These are phyloP conservation scores for Globisporangium splendens DNA, from an alignment of 352 stramenopile species.

Conservation along the genomic window DNA sequence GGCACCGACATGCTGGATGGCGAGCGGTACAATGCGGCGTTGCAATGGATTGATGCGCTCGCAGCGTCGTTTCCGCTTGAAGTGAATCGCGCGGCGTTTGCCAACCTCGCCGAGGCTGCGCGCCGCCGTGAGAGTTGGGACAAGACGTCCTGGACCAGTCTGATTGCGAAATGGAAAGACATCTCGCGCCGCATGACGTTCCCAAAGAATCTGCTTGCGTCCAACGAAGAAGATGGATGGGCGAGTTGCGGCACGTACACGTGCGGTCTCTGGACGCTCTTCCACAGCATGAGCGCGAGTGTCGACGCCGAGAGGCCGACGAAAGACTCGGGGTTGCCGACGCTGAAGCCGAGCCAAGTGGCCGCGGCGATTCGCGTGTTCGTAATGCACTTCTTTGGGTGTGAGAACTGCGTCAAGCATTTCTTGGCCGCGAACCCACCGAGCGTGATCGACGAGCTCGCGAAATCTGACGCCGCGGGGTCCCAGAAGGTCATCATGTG, in stretches of 20 bases:
- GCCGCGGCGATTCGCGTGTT: conserved; percentile 64
- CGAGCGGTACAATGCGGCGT: conserved; percentile 54
- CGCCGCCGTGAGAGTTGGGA: conserved; percentile 44
- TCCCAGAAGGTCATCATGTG: conserved; percentile 51
- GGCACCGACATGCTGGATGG: conserved; percentile 55
- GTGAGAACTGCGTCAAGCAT: conserved; percentile 69
- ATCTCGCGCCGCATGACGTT: conserved; percentile 42
- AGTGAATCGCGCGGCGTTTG: conserved; percentile 54
- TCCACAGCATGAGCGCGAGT: conserved; percentile 68
- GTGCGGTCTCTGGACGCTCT: conserved; percentile 78
- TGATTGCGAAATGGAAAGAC: conserved; percentile 66
- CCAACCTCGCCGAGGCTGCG: conserved; percentile 32
- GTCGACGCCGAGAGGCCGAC: conserved; percentile 19
- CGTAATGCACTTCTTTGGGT: conserved; percentile 82
- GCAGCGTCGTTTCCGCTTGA: conserved; percentile 59
- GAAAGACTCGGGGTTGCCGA: conserved; percentile 15
- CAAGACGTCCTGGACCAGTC: conserved; percentile 46
- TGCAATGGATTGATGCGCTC: conserved; percentile 65
- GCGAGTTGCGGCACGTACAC: conserved; percentile 72
- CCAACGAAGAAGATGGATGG: conserved; percentile 45
- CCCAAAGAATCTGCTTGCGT: conserved; percentile 56
- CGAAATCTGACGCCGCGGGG: conserved; percentile 29
- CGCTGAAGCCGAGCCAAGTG: conserved; percentile 53
- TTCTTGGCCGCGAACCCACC: conserved; percentile 67
- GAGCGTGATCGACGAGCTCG: conserved; percentile 43